These are phyloP conservation scores for Marsdenia floribunda DNA, from an alignment of 257 asterid species.

Conservation along the genomic window DNA sequence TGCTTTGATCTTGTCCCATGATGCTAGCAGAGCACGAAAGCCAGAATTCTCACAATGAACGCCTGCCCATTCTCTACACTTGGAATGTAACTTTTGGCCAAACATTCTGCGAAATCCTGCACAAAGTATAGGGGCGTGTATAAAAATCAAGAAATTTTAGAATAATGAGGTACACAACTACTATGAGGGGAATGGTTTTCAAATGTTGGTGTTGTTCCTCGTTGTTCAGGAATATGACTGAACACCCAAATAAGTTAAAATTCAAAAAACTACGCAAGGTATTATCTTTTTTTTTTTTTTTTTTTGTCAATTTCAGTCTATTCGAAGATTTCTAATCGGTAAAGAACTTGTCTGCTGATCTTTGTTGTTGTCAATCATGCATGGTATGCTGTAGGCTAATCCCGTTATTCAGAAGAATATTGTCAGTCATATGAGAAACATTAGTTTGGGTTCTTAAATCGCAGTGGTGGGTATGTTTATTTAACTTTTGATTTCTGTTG, in stretches of 20 bases:
- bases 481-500: not conserved
- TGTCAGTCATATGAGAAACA: slow-evolving; percentile 43
- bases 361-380: slow-evolving; percentile 20
- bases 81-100: slow-evolving; percentile 4
- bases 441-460: not conserved
- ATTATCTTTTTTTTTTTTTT: not conserved
- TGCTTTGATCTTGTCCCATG: slow-evolving; percentile 19
- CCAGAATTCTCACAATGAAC: slow-evolving; percentile 8
- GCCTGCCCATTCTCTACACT: slow-evolving; percentile 17
- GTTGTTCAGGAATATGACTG: slow-evolving; percentile 70
- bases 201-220: slow-evolving; percentile 1
- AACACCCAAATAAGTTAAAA: slow-evolving; percentile 68
- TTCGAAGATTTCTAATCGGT: not conserved
- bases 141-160: not conserved
- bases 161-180: slow-evolving; percentile 42
- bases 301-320: not conserved
- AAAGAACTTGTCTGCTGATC: slow-evolving; percentile 11
- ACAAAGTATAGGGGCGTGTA: not conserved
- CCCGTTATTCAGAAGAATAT: slow-evolving; percentile 63
- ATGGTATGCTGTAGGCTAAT: slow-evolving; percentile 41
- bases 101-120: slow-evolving; percentile 16
- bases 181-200: slow-evolving; percentile 5
- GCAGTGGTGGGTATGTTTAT: no score
- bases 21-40: slow-evolving; percentile 4
- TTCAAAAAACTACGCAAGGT: slow-evolving; percentile 84